phyloP scores from a whole-genome alignment of 768 basidiomycete species.

The Phaffia australis region DNA sequence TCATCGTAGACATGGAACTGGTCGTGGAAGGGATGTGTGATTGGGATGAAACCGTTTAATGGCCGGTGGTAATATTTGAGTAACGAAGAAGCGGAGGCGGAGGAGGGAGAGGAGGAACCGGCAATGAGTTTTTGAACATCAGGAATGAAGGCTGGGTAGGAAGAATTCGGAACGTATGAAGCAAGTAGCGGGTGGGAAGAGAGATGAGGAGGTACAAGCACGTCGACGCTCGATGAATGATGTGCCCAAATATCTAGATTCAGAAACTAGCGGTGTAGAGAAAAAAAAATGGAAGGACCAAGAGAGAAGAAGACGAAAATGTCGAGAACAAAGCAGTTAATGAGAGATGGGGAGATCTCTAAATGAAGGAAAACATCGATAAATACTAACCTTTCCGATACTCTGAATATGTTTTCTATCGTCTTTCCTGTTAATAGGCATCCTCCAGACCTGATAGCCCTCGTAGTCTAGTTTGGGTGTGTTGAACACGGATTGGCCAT shows the following conservation, averaged over 20 bases:
- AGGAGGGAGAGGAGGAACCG: neutral
- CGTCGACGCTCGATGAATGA: neutral
- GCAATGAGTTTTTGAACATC: neutral
- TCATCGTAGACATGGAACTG: slow-evolving; percentile 52
- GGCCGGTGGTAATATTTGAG: neutral
- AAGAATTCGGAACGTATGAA: neutral
- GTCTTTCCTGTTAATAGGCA: no score
- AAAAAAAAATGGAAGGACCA: no score
- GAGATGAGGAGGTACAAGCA: neutral
- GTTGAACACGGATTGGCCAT: no score
- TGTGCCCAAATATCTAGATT: slow-evolving; percentile 23
- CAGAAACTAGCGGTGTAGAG: neutral
- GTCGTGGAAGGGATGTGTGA: slow-evolving; percentile 36
- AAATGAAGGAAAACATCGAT: no score
- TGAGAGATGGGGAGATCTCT: no score
- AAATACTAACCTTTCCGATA: no score
- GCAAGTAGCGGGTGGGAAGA: neutral
- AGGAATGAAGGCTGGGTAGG: neutral
- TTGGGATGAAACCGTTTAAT: neutral
- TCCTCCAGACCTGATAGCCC: no score
- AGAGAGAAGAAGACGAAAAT: no score
- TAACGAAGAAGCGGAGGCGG: neutral
- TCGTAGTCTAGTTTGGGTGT: no score
- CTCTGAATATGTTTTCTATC: no score
- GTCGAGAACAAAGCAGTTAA: no score